Base-by-base conservation (phyloP, 805 yeast species). In the Wickerhamiella musiphila region DNA sequence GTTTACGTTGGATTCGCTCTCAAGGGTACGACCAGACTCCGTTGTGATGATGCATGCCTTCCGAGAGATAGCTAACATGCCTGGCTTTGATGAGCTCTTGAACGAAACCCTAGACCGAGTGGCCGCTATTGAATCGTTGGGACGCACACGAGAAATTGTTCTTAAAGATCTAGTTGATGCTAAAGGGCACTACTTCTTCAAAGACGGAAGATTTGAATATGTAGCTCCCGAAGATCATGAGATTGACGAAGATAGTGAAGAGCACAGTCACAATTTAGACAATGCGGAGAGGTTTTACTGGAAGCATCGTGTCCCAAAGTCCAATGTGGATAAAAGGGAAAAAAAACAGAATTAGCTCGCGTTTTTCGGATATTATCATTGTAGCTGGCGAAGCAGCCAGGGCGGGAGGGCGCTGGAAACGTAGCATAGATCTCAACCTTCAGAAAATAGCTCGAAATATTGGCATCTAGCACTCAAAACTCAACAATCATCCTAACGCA, bases 21-120 rank as follows among this genome's bases (percentile, higher is more conserved):
- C 81, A 0, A 44, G 53, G 18, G 93, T 79, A 3, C 58, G 77
- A 22, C 86, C 93, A 0, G 93, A 79, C 49, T 71, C 81, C 6
- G 76, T 77, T 2, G 84, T 86, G 1, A 78, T 79, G 92, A 77
- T 79, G 92, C 65, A 84, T 42, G 92, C 86, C 4, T 79, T 79
- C 49, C 69, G 77, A 37, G 92, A 79, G 47, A 75, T 79, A 32
- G 73, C 74, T 2, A 56, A 68, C 3, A 72, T 69, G 52, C 77
- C 79, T 1, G 78, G 75, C 6, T 79, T 79, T 41, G 73, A 75
- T 28, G 65, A 71, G 35, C 54, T 78, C 15, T 53, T 79, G 18
- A 63, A 66, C 12, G 78, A 74, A 31, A 73, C 86, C 0, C 53
- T 68, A 7, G 69, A 72, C 32, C 57, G 93, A 31, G 78, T 79